Base-by-base conservation (phyloP, 163 green algal species). In the Scenedesmus sp. region DNA sequence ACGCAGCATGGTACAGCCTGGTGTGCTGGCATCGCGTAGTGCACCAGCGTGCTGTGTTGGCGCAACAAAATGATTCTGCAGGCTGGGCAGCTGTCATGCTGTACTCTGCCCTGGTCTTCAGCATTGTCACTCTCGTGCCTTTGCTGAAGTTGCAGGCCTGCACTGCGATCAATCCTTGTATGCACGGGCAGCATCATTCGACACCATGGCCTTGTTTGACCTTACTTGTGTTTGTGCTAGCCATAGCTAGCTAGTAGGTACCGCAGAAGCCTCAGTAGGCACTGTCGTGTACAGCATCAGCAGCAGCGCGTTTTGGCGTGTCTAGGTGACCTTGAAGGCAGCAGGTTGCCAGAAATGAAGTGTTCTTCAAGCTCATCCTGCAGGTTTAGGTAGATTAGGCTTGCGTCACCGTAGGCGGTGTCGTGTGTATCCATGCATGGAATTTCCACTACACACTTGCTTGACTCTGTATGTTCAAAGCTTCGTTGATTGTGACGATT, bases 231-330 rank as follows among this genome's bases (percentile, higher is more conserved):
- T 77, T 23, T 77, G 70, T 79, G 70, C 70, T 79, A 79, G 70
- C 70, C 70, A 79, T 79, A 79, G 70, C 70, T 79, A 52, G 67
- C 67, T 46, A 46, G 12, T 79, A 79, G 70, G 70, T 79, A 79
- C 70, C 70, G 70, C 70, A 79, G 52, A 1, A 16, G 70, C 70
- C 70, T 79, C 70, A 79, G 70, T 79, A 79, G 70, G 70, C 70
- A 1, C 12, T 79, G 70, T 79, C 52, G 23, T 15, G 70, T 79
- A 79, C 23, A 23, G 20, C 70, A 52, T 79, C 70, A 79, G 70
- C 70, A 79, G 70, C 70, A 52, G 70, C 70, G 70, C 70, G 70
- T 79, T 79, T 23, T 52, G 70, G 70, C 70, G 70, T 79, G 3
- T 76, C 16, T 26, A 79, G 23, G 23, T 79, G 70, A 79, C 70